A percentile compares a stretch with the other conserved stretches of the same genome.
Conservation (phyloP, 495 filamentous ascomycete species). For the Rhizodiscina lignyota region DNA sequence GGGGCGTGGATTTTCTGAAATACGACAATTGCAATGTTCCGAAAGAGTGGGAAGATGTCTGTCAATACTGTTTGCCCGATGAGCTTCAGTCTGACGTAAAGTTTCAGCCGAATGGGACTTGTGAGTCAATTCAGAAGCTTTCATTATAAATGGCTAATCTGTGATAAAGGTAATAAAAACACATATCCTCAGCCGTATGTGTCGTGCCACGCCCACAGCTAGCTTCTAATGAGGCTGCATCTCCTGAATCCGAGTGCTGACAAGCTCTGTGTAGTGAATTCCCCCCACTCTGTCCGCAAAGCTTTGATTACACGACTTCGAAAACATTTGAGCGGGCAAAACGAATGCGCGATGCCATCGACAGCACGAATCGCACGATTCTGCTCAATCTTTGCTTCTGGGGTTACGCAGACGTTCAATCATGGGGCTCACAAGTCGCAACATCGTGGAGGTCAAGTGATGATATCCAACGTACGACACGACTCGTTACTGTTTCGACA, state of each 20-base stretch:
- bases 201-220: too few relatives aligned
- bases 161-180: slow-evolving; percentile 33
- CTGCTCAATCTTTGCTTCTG: slow-evolving; percentile 23
- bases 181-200: too few relatives aligned
- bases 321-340: slow-evolving; percentile 8
- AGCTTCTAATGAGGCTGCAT: too few relatives aligned
- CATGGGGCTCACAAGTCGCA: slow-evolving; percentile 15
- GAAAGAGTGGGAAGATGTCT: slow-evolving; percentile 16
- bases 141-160: too few relatives aligned
- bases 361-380: slow-evolving; percentile 18
- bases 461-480: slow-evolving; percentile 19
- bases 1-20: slow-evolving; percentile 31
- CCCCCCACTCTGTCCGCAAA: neutral
- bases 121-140: too few relatives aligned
- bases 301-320: neutral
- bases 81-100: neutral
- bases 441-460: slow-evolving; percentile 20
- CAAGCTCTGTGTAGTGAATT: too few relatives aligned
- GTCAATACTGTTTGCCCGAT: slow-evolving; percentile 16
- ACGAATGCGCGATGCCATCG: slow-evolving; percentile 20
- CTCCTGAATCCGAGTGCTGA: too few relatives aligned
- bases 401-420: slow-evolving; percentile 15
- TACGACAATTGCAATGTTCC: slow-evolving; percentile 34
- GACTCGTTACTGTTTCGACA: slow-evolving; percentile 4
- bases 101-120: neutral